Evolutionary conservation across 2,329 filamentous ascomycete species (phyloP), one percentile per base, ranked within the genome.

Genomic region (Pseudocercospora fuligena): DNA sequence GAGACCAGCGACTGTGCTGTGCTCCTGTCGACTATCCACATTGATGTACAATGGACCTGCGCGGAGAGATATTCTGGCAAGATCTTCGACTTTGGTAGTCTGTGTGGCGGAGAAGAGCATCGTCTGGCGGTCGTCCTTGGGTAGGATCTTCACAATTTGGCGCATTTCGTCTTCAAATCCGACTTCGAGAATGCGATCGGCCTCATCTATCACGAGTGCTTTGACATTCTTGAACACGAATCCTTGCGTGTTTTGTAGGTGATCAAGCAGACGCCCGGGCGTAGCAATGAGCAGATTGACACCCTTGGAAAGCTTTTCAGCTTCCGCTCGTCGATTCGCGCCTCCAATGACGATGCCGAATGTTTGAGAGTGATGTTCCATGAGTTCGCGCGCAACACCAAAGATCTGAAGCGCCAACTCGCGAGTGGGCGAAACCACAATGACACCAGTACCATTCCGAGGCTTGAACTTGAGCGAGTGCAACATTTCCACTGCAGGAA

Each of bases 51-150:
- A 84, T 1, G 95, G 95, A 2, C 94, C 94, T 0, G 93, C 90
- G 40, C 93, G 89, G 57, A 99, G 86, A 4, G 95, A 99, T 77
- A 99, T 97, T 70, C 95, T 87, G 0, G 95, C 95, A 63, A 99
- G 86, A 80, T 99, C 95, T 81, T 98, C 94, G 72, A 99, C 95
- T 82, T 99, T 98, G 64, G 94, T 98, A 2, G 95, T 99, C 80
- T 98, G 95, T 4, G 95, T 99, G 14, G 95, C 95, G 14, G 93
- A 97, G 85, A 99, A 99, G n/a, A 99, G 87, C 90, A 97, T 95
- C 0, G 94, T 97, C 81, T 98, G 94, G 67, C 95, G 86, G 72
- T 94, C 89, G 65, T 96, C 90, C 72, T 90, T 91, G 56, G 94
- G 92, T 19, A 98, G 83, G 63, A 98, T 95, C 85, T 96, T 96